These are phyloP conservation scores for Acrodontium crateriforme DNA, from an alignment of 2,329 filamentous ascomycete genomes.

Conservation along the genomic window DNA sequence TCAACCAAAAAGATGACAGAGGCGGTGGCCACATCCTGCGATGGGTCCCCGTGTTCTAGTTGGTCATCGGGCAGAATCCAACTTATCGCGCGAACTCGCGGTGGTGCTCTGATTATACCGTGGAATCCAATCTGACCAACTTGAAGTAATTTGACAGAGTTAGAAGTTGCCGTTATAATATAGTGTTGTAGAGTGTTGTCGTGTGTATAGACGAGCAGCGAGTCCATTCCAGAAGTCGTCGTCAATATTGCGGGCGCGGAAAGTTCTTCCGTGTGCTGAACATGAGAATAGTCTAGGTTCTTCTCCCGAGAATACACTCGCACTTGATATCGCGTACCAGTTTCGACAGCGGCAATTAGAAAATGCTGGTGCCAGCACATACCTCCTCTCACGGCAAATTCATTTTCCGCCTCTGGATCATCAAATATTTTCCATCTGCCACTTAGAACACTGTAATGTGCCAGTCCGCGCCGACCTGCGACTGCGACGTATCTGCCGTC, in stretches of 20 bases:
- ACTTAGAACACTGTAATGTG: conserved; percentile 90
- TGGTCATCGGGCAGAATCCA: conserved; percentile 93
- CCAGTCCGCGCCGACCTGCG: conserved; percentile 82
- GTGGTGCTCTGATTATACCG: conserved; percentile 86
- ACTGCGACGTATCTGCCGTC: conserved; percentile 91
- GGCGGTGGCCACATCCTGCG: conserved; percentile 84
- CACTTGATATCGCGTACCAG: conserved; percentile 60
- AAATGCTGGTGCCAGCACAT: conserved; percentile 99
- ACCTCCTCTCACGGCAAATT: conserved; percentile 82
- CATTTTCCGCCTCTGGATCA: conserved; percentile 67
- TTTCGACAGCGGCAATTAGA: conserved; percentile 83
- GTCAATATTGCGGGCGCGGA: conserved; percentile 81
- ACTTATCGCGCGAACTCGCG: conserved; percentile 80
- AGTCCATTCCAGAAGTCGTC: conserved; percentile 82
- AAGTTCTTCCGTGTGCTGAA: conserved; percentile 64
- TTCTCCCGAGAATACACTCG: conserved; percentile 87
- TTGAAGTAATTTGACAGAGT: conserved; percentile 67
- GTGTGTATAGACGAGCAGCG: conserved; percentile 88
- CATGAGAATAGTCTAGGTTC: conserved; percentile 55
- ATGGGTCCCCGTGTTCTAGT: conserved; percentile 80
- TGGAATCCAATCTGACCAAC: conserved; percentile 98
- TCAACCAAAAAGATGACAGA: conserved; percentile 95
- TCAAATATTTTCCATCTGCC: conserved; percentile 92
- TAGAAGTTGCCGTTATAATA: conserved; percentile 59
- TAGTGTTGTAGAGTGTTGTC: conserved; percentile 94